Evolutionary conservation across 2,329 filamentous ascomycete genomes (phyloP).

Genomic region (Rhynchosporium agropyri): DNA sequence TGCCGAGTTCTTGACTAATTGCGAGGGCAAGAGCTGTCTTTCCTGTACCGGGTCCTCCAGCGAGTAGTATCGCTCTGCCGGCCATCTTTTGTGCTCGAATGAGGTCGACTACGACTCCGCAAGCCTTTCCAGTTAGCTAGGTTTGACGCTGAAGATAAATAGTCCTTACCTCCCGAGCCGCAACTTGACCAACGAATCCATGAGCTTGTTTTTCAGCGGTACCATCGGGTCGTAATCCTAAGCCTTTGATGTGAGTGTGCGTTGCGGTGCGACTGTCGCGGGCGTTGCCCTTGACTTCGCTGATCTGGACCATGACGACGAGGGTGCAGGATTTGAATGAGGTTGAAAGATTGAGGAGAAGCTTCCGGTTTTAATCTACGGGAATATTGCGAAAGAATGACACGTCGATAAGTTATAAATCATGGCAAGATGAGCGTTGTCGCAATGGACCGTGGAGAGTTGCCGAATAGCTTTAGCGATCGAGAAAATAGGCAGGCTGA

Average conservation of each 20-base stretch:
- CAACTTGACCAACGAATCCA: conserved; percentile 87
- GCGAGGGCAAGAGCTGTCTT: conserved; percentile 96
- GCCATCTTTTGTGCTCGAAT: conserved; percentile 98
- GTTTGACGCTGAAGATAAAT: conserved; percentile 14
- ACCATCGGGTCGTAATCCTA: conserved; percentile 85
- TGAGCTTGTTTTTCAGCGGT: conserved; percentile 76
- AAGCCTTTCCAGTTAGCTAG: conserved; percentile 82
- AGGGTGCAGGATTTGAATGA: background rate
- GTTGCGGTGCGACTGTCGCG: conserved; percentile 95
- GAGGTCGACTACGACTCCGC: conserved; percentile 92
- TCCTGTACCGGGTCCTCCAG: conserved; percentile 92
- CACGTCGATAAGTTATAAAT: conserved; percentile 19
- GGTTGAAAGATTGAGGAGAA: background rate
- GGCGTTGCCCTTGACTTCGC: conserved; percentile 90
- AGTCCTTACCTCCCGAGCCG: conserved; percentile 78
- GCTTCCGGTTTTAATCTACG: conserved; percentile 1
- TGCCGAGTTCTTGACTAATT: conserved; percentile 94
- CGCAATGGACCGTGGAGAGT: conserved; percentile 18
- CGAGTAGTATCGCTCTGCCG: conserved; percentile 87
- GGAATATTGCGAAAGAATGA: conserved; percentile 13
- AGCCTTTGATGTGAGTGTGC: conserved; percentile 96
- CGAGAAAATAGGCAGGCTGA: conserved; percentile 14
- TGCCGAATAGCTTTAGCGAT: conserved; percentile 4
- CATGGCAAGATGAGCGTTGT: conserved; percentile 17
- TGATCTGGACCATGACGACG: conserved; percentile 78